Base-by-base conservation (phyloP, 306 rosid genomes). In the Sphenostylis stenocarpa region DNA sequence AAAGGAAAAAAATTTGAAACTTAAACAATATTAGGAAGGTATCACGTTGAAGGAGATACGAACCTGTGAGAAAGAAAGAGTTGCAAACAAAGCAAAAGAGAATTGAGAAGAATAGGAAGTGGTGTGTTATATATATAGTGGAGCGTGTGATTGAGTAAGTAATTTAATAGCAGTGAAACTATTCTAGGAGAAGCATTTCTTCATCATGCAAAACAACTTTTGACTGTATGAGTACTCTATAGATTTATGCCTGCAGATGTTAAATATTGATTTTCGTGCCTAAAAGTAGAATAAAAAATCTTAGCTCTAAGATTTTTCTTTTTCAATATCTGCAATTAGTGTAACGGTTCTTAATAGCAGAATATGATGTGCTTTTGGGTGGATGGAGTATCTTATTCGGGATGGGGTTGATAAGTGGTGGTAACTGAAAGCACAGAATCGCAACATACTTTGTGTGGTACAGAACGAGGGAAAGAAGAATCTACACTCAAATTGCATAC, bases 301-400 rank as follows among this genome's bases (percentile, higher is more conserved):
- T 48, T 69, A 69, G 6, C 2, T 16, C 1, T 33, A 20, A 48
- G 36, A 62, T 6, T 14, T 45, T 7, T n/a, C n/a, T n/a, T 44
- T 61, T 31, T 45, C 61, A 31, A 1, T 3, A 62, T 29, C 31
- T 61, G 78, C 47, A 75, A 62, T 62, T 20, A 13, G 5, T 48
- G 20, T 20, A 76, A 60, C 20, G 48, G 19, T 70, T 20, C 19
- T 79, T 62, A 62, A 51, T 49, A 52, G 60, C 5, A 73, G 68
- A 80, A 80, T 63, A 80, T 52, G 23, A 72, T 53, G 79, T 65
- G 75, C 55, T 73, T 78, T 67, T 80, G 65, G 75, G 69, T 74
- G 47, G 70, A 80, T 57, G 80, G 66, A 67, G 84, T 57, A 81
- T 81, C 77, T 1, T 48, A 81, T 81, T 68, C 81, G 69, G 64